Evolutionary conservation across 2,329 filamentous ascomycete species (phyloP), one percentile per base, ranked within the genome.

Genomic region (Neospermospora avenae): DNA sequence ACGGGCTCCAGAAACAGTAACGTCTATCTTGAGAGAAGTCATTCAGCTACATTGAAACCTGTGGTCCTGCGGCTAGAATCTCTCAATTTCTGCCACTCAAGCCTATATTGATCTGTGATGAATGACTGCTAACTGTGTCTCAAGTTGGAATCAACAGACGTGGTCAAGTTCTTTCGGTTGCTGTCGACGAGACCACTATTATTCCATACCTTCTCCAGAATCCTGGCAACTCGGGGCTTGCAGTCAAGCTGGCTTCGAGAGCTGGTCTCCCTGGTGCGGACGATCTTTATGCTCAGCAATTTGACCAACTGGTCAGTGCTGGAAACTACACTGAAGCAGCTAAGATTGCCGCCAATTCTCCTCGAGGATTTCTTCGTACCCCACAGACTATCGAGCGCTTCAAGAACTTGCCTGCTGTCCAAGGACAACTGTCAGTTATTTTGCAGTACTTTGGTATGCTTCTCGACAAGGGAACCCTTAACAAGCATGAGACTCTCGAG

Each of bases 371-470:
- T 80, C 81, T 99, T 58, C 90, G 95, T 67, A 98, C 93, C 2
- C 83, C 91, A 22, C 91, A 96, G 72, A 99, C 95, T 6, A 98
- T 99, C 73, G 93, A 97, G 77, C 88, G 90, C 69, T 96, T 99
- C 80, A 98, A 98, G 84, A 85, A 84, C 58, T 81, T 96, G 16
- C 91, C 91, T 14, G 84, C 87, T 63, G 85, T 90, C 68, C 87
- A 87, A 35, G 91, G 91, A 46, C 90, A 96, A 74, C 91, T 99
- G 78, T 96, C 95, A 1, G 87, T 91, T 68, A 96, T 97, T 61
- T 82, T 99, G 56, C 95, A 98, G 74, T 99, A 99, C 77, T 99
- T 99, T 69, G 95, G 95, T 64, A 92, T 97, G 84, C 82, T 99
- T 45, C 83, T 99, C 35, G 96, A 99, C 74, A 97, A 99, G 83